A percentile compares a stretch with the other conserved stretches of the same genome.
Evolutionary conservation across 331 rosid genomes (phyloP).

Genomic region (Erythrophleum ivorense): DNA sequence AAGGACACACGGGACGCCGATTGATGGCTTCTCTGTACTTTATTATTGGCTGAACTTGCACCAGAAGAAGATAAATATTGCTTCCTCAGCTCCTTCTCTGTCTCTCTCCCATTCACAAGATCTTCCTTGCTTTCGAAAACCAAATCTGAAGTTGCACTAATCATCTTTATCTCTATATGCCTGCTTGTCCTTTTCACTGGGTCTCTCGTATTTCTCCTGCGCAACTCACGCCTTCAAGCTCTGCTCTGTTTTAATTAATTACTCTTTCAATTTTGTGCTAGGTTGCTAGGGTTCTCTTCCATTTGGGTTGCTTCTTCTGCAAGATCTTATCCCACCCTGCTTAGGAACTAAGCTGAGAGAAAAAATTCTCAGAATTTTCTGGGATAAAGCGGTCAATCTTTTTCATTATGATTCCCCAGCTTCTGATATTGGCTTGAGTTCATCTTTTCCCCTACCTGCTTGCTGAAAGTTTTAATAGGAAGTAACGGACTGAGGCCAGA

Average conservation of each 20-base stretch:
- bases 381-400: conserved; percentile 22
- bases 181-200: conserved; percentile 36
- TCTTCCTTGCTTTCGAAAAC: conserved; percentile 59
- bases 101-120: conserved; percentile 36
- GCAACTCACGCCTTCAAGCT: conserved; percentile 36
- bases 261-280: conserved; percentile 39
- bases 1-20: conserved; percentile 32
- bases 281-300: conserved; percentile 4
- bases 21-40: conserved; percentile 40
- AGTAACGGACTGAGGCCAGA: conserved; percentile 12
- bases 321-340: conserved; percentile 75
- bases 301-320: conserved; percentile 55
- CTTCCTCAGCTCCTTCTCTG: background rate
- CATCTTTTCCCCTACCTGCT: background rate
- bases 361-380: conserved; percentile 52
- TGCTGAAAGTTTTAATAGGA: background rate
- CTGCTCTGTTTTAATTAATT: conserved; percentile 27
- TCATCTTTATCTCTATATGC: conserved; percentile 20
- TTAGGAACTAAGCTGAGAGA: conserved; percentile 56
- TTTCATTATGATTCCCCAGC: conserved; percentile 39
- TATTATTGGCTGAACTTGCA: conserved; percentile 36
- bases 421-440: conserved; percentile 32
- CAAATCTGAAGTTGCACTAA: conserved; percentile 34
- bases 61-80: conserved; percentile 32
- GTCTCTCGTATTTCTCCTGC: conserved; percentile 32